A percentile compares a stretch with the other conserved stretches of the same genome.
These are phyloP conservation scores for Apophysomyces variabilis DNA, from an alignment of 371 early-diverging fungal genomes.

Conservation along the genomic window DNA sequence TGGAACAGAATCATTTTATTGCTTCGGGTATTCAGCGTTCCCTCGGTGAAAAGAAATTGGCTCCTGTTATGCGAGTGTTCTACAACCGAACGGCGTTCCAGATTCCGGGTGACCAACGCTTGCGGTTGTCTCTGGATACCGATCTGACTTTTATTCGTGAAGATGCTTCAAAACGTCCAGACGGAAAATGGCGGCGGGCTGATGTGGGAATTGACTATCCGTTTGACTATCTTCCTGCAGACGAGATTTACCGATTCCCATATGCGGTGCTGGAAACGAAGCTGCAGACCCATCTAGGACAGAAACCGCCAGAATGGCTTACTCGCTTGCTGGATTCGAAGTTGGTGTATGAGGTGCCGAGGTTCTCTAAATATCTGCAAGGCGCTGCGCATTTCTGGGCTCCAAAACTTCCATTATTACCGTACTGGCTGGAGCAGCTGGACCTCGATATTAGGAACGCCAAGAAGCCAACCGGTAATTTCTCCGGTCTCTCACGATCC, in stretches of 20 bases:
- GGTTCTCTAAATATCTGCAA: constrained; percentile 98
- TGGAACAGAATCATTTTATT: constrained; percentile 74
- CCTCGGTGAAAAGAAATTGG: constrained; percentile 75
- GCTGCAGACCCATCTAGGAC: constrained; percentile 92
- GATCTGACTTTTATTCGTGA: constrained; percentile 97
- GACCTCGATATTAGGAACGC: constrained; percentile 85
- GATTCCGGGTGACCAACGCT: constrained; percentile 94
- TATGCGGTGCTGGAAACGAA: constrained; percentile 75
- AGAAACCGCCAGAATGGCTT: constrained; percentile 96
- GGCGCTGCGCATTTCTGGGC: constrained; percentile 93
- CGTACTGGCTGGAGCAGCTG: constrained; percentile 97
- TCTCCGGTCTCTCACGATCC: constrained; percentile 39
- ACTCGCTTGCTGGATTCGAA: constrained; percentile 84
- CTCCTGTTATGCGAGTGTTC: constrained; percentile 92
- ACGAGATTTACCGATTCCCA: constrained; percentile 47
- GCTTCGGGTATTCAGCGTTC: constrained; percentile 83
- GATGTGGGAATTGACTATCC: constrained; percentile 91
- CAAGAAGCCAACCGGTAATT: constrained; percentile 33
- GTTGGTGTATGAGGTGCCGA: constrained; percentile 96
- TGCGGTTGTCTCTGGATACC: constrained; percentile 97
- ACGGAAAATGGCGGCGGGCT: constrained; percentile 89
- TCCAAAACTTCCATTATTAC: constrained; percentile 81
- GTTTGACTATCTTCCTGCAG: constrained; percentile 82
- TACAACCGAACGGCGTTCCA: constrained; percentile 99
- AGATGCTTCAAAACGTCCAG: constrained; percentile 75